phyloP scores from a whole-genome alignment of 2,329 filamentous ascomycete genomes.

The Aspergillus proliferans region DNA sequence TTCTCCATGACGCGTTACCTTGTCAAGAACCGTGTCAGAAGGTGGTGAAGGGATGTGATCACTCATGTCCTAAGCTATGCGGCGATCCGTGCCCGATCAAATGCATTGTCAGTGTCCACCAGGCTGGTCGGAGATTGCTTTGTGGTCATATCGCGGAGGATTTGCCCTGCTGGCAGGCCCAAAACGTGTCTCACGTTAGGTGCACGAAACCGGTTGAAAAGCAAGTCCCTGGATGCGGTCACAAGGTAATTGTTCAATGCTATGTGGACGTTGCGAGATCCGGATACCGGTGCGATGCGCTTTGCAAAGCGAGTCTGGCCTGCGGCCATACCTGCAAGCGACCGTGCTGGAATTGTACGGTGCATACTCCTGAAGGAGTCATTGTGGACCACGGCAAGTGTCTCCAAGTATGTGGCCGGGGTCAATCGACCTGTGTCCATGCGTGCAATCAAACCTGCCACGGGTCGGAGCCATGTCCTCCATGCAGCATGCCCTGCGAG shows the following conservation, averaged over 20 bases:
- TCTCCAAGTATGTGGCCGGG: constrained; percentile 43
- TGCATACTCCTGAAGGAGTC: constrained; percentile 23
- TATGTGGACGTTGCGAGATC: constrained; percentile 36
- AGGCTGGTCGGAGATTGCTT: background rate
- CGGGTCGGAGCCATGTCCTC: constrained; percentile 22
- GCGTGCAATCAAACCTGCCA: constrained; percentile 51
- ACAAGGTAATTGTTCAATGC: constrained; percentile 49
- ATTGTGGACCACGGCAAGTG: constrained; percentile 39
- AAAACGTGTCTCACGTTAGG: constrained; percentile 40
- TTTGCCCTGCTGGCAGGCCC: constrained; percentile 34
- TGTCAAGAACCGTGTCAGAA: constrained; percentile 36
- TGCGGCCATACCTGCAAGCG: constrained; percentile 57
- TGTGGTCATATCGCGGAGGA: constrained; percentile 26
- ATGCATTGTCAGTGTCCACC: constrained; percentile 27
- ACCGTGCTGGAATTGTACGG: constrained; percentile 48
- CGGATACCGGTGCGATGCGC: constrained; percentile 43
- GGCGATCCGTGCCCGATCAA: constrained; percentile 34
- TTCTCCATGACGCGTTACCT: constrained; percentile 22
- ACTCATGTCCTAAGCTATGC: constrained; percentile 37
- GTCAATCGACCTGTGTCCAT: constrained; percentile 53
- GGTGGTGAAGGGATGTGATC: constrained; percentile 32
- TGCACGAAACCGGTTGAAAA: constrained; percentile 47
- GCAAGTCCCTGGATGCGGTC: constrained; percentile 50
- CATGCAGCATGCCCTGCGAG: constrained; percentile 43
- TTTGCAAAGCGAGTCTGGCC: constrained; percentile 41